Conservation (phyloP, 192 early-diverging fungal species). For the Podochytrium sp. region DNA sequence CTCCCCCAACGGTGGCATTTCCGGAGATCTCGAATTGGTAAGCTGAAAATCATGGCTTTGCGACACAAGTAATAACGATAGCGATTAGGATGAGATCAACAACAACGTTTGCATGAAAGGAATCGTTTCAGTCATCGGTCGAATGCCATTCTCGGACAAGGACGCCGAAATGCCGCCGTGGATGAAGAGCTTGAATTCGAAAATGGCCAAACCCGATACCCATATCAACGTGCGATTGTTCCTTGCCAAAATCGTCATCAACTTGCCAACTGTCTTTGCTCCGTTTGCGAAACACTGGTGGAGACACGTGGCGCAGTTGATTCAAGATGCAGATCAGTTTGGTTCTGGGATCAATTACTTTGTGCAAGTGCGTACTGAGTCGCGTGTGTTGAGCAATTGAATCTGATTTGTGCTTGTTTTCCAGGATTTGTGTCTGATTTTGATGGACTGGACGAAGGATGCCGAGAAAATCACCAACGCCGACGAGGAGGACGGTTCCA, state of each 20-base stretch:
- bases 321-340: slow-evolving; percentile 52
- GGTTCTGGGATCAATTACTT: slow-evolving; percentile 70
- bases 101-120: slow-evolving; percentile 67
- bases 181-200: slow-evolving; percentile 64
- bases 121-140: slow-evolving; percentile 59
- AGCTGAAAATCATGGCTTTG: background rate
- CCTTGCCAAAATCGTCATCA: slow-evolving; percentile 69
- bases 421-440: slow-evolving; percentile 68
- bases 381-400: background rate
- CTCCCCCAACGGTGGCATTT: background rate
- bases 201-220: slow-evolving; percentile 49
- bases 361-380: slow-evolving; percentile 72
- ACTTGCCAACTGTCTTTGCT: slow-evolving; percentile 65
- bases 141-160: slow-evolving; percentile 47
- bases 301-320: slow-evolving; percentile 58
- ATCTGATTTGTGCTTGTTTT: too few species aligned
- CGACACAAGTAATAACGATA: background rate
- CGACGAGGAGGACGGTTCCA: background rate
- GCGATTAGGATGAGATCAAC: slow-evolving; percentile 20
- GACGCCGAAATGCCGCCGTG: slow-evolving; percentile 56
- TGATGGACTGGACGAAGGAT: slow-evolving; percentile 68
- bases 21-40: slow-evolving; percentile 13
- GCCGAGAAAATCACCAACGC: slow-evolving; percentile 32
- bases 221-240: slow-evolving; percentile 64
- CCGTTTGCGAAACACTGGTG: slow-evolving; percentile 65